Evolutionary conservation across 2,329 filamentous ascomycete genomes (phyloP), one percentile per base, ranked within the genome.

Genomic region (Pseudogymnoascus sp.): DNA sequence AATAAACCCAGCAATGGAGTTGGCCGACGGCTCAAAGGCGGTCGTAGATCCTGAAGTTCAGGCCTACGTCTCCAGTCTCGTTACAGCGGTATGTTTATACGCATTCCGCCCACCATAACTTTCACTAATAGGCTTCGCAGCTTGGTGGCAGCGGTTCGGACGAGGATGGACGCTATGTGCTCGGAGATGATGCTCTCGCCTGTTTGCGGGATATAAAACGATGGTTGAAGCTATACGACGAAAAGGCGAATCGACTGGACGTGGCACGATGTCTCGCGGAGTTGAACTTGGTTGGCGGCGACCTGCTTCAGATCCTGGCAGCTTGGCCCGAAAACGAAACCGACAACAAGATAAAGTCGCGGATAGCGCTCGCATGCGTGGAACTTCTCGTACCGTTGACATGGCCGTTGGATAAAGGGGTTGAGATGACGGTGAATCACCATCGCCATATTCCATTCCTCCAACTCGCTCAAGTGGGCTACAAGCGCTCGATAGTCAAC

Each of bases 191-290:
- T 73, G 93, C 93, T 11, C 80, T 96, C 64, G 90, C 95, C 63
- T 95, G 93, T 71, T 81, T 99, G 63, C 92, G 93, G 66, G 95
- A 99, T 76, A 82, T 99, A 62, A 93, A 95, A 73, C 88, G 89
- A 84, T 99, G 95, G 95, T 83, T 99, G 68, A 92, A 91, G 69
- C 86, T 96, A 66, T 95, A 95, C 80, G 93, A 97, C 75, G 90
- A 96, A 73, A 96, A 96, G 74, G 86, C 88, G 67, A 96, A 96
- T 73, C 88, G 93, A 68, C 89, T 96, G 81, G 95, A 99, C 73
- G 95, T 99, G 64, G 93, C 93, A 65, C 84, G 95, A 76, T 97
- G 92, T 74, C 81, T 97, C 68, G 88, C 91, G 71, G 92, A 97
- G 75, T 89, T 92, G 49, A 97, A 97, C 71, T 76, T 99, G n/a